Evolutionary conservation across 2,329 filamentous ascomycete species (phyloP).

Genomic region (Talaromyces sp.): DNA sequence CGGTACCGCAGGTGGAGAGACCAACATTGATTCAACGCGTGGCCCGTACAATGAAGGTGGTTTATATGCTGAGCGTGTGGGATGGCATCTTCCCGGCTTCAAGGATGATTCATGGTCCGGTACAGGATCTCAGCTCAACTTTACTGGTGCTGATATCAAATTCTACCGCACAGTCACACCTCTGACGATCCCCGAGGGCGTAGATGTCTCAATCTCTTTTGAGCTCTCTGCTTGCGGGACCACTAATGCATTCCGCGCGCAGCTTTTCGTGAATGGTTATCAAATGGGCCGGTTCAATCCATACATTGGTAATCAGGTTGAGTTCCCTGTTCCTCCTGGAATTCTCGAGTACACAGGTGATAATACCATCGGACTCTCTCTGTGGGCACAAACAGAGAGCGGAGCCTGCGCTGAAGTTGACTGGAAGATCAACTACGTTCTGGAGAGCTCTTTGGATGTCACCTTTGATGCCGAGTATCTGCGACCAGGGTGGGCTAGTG

Average conservation of each 20-base stretch:
- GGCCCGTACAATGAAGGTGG: slow-evolving; percentile 59
- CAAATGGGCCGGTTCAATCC: slow-evolving; percentile 61
- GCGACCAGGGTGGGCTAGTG: slow-evolving; percentile 50
- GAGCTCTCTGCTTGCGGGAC: neutral
- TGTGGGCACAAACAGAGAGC: slow-evolving; percentile 57
- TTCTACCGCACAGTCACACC: slow-evolving; percentile 1
- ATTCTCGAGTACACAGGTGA: slow-evolving; percentile 57
- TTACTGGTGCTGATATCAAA: slow-evolving; percentile 1
- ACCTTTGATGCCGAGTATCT: slow-evolving; percentile 49
- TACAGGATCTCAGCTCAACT: neutral
- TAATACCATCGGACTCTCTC: slow-evolving; percentile 56
- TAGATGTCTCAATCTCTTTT: slow-evolving; percentile 8
- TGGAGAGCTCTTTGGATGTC: slow-evolving; percentile 53
- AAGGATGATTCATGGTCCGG: slow-evolving; percentile 46
- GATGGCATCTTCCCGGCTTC: slow-evolving; percentile 56
- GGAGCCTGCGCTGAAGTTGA: slow-evolving; percentile 54
- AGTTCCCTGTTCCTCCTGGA: slow-evolving; percentile 60
- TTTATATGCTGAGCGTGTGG: slow-evolving; percentile 53
- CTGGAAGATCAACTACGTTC: slow-evolving; percentile 54
- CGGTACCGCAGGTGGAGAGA: slow-evolving; percentile 56
- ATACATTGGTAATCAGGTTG: slow-evolving; percentile 59
- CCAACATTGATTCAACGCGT: slow-evolving; percentile 50
- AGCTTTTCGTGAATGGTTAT: slow-evolving; percentile 64
- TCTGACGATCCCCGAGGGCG: neutral
- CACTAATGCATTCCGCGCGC: slow-evolving; percentile 38